Base-by-base conservation (phyloP, 108 stramenopile genomes). In the Licmophora abbreviata region DNA sequence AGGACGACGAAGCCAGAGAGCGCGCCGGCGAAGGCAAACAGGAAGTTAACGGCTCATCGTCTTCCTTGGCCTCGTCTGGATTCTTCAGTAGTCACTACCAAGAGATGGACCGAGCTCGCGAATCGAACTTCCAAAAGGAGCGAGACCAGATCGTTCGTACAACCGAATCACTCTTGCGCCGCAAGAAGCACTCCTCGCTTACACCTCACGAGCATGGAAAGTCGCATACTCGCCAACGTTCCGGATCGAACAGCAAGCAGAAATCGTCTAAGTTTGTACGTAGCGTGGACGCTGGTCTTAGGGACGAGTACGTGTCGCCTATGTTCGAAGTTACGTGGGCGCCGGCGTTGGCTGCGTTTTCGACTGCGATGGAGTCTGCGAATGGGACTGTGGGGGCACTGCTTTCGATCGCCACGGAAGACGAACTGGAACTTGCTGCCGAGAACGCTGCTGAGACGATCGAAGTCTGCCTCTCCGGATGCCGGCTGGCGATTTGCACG, bases 241-340 rank as follows among this genome's bases (percentile, higher is more conserved):
- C n/a, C 71, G 76, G 33, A 58, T 68, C 21, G 71, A 85, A 12
- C 63, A 74, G 31, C 88, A 85, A 15, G 63, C 74, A 15, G 82
- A 87, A 56, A 81, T 85, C 27, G 81, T 89, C 11, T 78, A 74
- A n/a, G n/a, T n/a, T n/a, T n/a, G n/a, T n/a, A n/a, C n/a, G n/a
- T n/a, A n/a, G n/a, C n/a, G n/a, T n/a, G n/a, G n/a, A n/a, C n/a
- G 58, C 73, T 25, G 88, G 85, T 46, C 91, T 95, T 1, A 65
- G 48, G 1, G 91, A 82, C 44, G 95, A n/a, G n/a, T n/a, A n/a
- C n/a, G n/a, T n/a, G n/a, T n/a, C n/a, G 51, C 86, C 86, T 21
- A 98, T 99, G 97, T 96, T 97, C 52, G 95, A 97, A 69, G 95
- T 97, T 3, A 94, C 94, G 3, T 99, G 99, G 99, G 96, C 95